phyloP scores from a whole-genome alignment of 805 yeast genomes.

The Cyberlindnera xishuangbannaensis region DNA sequence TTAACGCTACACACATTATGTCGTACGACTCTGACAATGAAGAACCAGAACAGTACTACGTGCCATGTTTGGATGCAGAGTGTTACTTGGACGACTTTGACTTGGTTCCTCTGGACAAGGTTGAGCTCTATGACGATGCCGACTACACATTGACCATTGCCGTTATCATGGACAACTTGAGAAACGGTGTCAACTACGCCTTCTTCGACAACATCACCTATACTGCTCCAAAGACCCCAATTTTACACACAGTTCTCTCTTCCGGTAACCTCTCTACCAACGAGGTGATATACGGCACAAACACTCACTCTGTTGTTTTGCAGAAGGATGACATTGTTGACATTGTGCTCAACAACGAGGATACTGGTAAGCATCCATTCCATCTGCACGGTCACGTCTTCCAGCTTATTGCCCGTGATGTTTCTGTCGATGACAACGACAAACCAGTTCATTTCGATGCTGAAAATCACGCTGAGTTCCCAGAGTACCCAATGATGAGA shows the following conservation, averaged over 20 bases:
- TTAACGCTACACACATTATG: constrained; percentile 74
- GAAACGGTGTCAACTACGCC: constrained; percentile 73
- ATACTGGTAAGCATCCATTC: constrained; percentile 76
- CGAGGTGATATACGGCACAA: constrained; percentile 62
- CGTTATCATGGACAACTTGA: constrained; percentile 66
- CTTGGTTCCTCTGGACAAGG: constrained; percentile 56
- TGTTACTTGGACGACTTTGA: constrained; percentile 71
- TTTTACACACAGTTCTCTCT: constrained; percentile 56
- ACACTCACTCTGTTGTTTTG: constrained; percentile 20
- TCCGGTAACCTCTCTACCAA: constrained; percentile 54
- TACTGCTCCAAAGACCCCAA: constrained; percentile 64
- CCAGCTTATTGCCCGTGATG: constrained; percentile 53
- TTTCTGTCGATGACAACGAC: constrained; percentile 45
- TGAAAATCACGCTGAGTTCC: constrained; percentile 37
- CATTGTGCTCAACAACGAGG: constrained; percentile 70
- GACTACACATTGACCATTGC: constrained; percentile 65
- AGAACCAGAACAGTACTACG: constrained; percentile 31
- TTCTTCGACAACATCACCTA: constrained; percentile 66
- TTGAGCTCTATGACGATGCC: constrained; percentile 55
- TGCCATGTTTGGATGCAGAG: constrained; percentile 43
- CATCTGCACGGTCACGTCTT: constrained; percentile 73
- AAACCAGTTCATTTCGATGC: constrained; percentile 52
- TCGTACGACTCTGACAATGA: constrained; percentile 46
- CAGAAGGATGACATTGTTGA: constrained; percentile 47
- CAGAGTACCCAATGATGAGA: constrained; percentile 57